These are phyloP conservation scores for Geosiphon pyriformis DNA, from an alignment of 192 early-diverging fungal species.

Conservation along the genomic window DNA sequence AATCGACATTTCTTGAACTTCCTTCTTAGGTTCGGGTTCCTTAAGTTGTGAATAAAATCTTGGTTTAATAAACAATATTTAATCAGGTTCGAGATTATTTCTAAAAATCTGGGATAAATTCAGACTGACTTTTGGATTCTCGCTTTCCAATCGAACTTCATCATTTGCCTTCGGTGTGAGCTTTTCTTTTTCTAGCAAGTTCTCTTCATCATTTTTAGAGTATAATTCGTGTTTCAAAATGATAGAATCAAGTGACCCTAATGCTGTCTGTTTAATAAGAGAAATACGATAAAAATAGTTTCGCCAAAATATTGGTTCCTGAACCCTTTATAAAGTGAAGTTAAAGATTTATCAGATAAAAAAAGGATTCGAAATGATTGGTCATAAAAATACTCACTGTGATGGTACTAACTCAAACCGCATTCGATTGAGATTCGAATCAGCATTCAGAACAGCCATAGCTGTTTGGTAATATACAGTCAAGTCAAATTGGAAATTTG, in stretches of 20 bases:
- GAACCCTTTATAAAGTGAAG: slow-evolving; percentile 34
- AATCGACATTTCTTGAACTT: slow-evolving; percentile 30
- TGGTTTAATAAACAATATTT: neutral
- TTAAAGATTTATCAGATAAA: neutral
- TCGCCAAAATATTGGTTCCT: slow-evolving; percentile 59
- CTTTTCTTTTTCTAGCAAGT: neutral
- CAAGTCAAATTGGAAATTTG: slow-evolving; percentile 59
- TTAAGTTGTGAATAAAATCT: neutral
- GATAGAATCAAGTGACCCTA: slow-evolving; percentile 29
- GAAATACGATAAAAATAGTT: slow-evolving; percentile 69
- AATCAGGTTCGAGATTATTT: slow-evolving; percentile 21
- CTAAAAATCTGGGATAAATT: slow-evolving; percentile 14
- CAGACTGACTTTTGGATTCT: slow-evolving; percentile 2
- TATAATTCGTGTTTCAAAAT: slow-evolving; percentile 24
- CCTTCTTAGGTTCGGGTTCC: neutral
- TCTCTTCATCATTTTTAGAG: slow-evolving; percentile 10
- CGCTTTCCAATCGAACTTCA: neutral
- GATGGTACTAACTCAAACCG: slow-evolving; percentile 63
- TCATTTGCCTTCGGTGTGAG: neutral
- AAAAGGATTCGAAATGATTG: neutral
- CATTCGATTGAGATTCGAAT: slow-evolving; percentile 52
- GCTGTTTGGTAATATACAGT: slow-evolving; percentile 48
- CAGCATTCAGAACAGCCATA: slow-evolving; percentile 49
- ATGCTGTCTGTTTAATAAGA: slow-evolving; percentile 45
- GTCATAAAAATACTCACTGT: slow-evolving; percentile 32